Evolutionary conservation across 257 asterid species (phyloP).

Genomic region (Anisodus acutangulus): DNA sequence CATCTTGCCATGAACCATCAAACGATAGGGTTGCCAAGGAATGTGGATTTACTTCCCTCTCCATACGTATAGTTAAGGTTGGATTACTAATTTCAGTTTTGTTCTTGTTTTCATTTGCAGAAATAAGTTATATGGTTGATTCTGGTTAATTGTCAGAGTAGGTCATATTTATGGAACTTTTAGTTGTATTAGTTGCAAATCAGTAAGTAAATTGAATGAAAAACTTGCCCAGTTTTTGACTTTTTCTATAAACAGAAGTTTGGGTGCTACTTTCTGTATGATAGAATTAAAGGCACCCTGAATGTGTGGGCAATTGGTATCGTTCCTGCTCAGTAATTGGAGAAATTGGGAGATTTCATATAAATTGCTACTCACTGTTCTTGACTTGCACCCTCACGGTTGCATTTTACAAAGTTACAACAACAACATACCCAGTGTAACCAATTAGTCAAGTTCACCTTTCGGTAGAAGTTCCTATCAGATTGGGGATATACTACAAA

Average conservation of each 20-base stretch:
- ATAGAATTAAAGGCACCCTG: not conserved
- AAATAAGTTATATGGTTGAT: not conserved
- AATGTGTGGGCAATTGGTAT: not conserved
- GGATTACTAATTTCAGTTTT: constrained; percentile 7
- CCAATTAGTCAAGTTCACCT: not conserved
- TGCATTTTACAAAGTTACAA: not conserved
- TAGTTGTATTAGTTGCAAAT: not conserved
- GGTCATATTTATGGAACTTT: not conserved
- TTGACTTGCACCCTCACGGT: constrained; percentile 13
- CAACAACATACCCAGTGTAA: too few relatives aligned
- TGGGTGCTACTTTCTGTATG: not conserved
- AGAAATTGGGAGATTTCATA: not conserved
- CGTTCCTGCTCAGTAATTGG: not conserved
- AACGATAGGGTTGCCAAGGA: constrained; percentile 76
- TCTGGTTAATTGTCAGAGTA: not conserved
- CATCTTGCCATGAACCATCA: constrained; percentile 76
- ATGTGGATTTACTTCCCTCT: constrained; percentile 92
- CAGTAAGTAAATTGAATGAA: not conserved
- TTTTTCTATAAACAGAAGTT: not conserved
- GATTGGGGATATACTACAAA: not conserved
- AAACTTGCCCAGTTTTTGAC: not conserved
- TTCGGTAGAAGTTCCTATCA: not conserved
- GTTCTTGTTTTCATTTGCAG: not conserved
- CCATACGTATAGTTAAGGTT: constrained; percentile 91
- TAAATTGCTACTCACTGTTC: not conserved